Base-by-base conservation (phyloP, 2,329 filamentous ascomycete species). In the Chaetomiaceae sp. region DNA sequence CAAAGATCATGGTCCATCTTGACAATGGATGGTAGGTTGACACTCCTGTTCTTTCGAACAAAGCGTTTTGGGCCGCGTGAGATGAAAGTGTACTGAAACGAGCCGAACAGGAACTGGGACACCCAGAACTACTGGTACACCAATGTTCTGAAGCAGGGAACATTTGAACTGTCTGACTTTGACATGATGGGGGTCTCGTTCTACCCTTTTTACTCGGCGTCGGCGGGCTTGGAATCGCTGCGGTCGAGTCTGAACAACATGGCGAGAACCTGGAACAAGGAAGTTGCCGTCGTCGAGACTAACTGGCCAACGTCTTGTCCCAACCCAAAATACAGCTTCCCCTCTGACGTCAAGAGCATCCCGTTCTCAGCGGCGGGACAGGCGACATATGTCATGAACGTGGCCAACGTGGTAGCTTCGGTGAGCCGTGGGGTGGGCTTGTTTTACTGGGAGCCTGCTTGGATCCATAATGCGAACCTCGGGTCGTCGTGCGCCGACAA, bases 361-460 rank as follows among this genome's bases (percentile, higher is more conserved):
- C 82, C 85, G 0, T 81, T 86, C 59, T 81, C 77, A 2, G 78
- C 75, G 0, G 79, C 73, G 0, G 86, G 86, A 0, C 86, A 89
- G 72, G 69, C 70, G 1, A 74, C 73, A 2, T 89, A 82, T 67
- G 67, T 89, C 48, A 72, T 80, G 66, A 69, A 77, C 53, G 74
- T 89, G 16, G 83, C 82, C 0, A 70, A 70, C 1, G 71, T 81
- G 1, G 76, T 88, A 0, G 70, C 72, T 1, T 74, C 69, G 1
- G 76, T 82, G 0, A 72, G 67, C 1, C 75, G 76, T 1, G 83
- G 83, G 0, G 67, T 72, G 25, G 86, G 85, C 0, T 40, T 89
- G 7, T 88, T 85, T 57, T 89, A 89, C 60, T 89, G 86, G 86
- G 86, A 90, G 65, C 85, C 85, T 0, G 82, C 80, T 0, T 89